Base-by-base conservation (phyloP, 2,329 filamentous ascomycete genomes). In the Xylaria hypoxylon region DNA sequence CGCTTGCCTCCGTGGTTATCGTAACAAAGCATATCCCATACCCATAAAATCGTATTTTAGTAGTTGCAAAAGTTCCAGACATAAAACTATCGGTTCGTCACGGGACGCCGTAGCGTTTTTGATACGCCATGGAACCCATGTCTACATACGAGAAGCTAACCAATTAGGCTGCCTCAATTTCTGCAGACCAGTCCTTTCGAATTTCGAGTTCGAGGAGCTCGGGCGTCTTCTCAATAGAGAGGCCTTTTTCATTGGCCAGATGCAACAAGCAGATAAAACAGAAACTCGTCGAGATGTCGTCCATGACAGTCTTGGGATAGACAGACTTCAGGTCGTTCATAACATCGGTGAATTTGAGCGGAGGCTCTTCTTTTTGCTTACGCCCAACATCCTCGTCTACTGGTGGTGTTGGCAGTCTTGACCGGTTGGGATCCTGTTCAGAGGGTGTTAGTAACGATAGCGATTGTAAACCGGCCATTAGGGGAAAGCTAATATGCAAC, bases 231-330 rank as follows among this genome's bases (percentile, higher is more conserved):
- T 91, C 86, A 68, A 97, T 91, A 26, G 91, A 85, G 44, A 97
- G 83, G 0, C 94, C 94, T 81, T 96, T 95, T 77, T 97, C 94
- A 80, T 97, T 97, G 66, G 94, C 94, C 74, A 97, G 78, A 80
- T 97, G 94, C 70, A 97, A 82, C 64, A 97, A 81, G 74, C 92
- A 96, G 75, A 99, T 99, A 81, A 98, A 99, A 78, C 96, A 97
- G 80, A 83, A 91, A 69, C 87, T 96, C 0, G 96, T 99, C 40
- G 94, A 97, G 75, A 99, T 98, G 79, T 99, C 96, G 67, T 91
- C 89, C 89, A 99, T 92, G 67, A 89, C 88, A 72, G 92, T 86
- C 78, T 92, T 92, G 11, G 94, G 90, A 76, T 99, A 99, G 7
- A 97, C 93, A 4, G 85, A 81, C 77, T 96, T 92, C 52, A 99